Percentiles rank a stretch among this genome's conserved stretches.
Evolutionary conservation across 257 asterid species (phyloP).

Genomic region (Lycium ferocissimum): DNA sequence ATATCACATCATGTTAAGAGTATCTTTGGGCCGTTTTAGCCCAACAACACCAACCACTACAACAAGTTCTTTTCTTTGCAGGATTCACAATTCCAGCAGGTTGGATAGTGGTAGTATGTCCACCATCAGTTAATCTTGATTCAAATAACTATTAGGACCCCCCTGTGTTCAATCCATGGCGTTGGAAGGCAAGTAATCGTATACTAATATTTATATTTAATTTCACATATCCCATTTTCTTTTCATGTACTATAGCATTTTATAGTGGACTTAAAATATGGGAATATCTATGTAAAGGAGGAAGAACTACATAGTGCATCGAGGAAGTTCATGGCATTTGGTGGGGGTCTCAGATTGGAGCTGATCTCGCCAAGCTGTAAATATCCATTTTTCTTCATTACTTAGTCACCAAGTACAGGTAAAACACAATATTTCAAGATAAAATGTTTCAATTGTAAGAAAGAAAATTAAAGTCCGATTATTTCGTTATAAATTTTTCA

Average conservation of each 20-base stretch:
- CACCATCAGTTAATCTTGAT: constrained; percentile 27
- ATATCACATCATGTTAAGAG: too few species aligned
- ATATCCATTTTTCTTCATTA: constrained; percentile 31
- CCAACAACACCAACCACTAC: too few species aligned
- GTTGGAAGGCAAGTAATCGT: constrained; percentile 10
- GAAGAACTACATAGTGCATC: constrained; percentile 34
- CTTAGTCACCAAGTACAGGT: constrained; percentile 27
- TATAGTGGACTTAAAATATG: not conserved
- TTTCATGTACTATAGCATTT: not conserved
- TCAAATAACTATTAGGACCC: constrained; percentile 27
- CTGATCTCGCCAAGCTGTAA: constrained; percentile 30
- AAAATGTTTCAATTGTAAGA: not conserved
- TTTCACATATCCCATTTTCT: not conserved
- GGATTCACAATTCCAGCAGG: constrained; percentile 37
- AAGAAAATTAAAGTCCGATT: too few species aligned
- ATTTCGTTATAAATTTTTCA: not conserved
- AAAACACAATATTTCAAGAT: not conserved
- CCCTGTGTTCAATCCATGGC: constrained; percentile 24
- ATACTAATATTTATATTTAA: not conserved
- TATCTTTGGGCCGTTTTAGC: too few species aligned
- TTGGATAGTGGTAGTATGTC: constrained; percentile 31
- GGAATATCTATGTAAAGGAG: not conserved
- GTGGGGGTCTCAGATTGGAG: constrained; percentile 33
- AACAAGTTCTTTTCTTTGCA: not conserved
- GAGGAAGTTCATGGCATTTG: constrained; percentile 35